Evolutionary conservation across 1,284 basidiomycete genomes (phyloP).

Genomic region (Cryptococcus sp.): DNA sequence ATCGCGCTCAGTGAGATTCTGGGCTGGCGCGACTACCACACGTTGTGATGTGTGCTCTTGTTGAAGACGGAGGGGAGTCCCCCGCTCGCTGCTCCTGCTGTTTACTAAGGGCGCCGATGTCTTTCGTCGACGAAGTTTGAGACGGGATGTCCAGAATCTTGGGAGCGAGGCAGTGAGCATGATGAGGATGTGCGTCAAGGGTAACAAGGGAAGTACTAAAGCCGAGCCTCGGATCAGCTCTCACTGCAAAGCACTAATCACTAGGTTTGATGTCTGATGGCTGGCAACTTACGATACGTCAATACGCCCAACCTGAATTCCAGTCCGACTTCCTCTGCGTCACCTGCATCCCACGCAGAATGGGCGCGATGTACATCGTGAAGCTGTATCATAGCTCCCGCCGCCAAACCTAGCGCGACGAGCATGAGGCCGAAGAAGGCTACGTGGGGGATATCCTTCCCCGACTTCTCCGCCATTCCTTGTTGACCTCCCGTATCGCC

Average conservation of each 20-base stretch:
- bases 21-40: too few species aligned
- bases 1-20: too few species aligned
- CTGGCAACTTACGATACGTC: conserved; percentile 25
- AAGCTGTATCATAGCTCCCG: conserved; percentile 10
- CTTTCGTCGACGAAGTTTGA: neutral
- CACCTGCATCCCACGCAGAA: conserved; percentile 10
- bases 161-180: conserved; percentile 4
- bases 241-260: neutral
- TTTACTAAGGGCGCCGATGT: too few species aligned
- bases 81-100: too few species aligned
- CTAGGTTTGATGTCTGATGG: too few species aligned
- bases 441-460: conserved; percentile 2
- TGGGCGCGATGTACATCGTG: conserved; percentile 11
- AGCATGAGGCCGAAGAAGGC: conserved; percentile 13
- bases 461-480: neutral
- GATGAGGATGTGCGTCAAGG: conserved; percentile 10
- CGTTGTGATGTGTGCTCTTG: neutral
- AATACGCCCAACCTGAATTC: conserved; percentile 9
- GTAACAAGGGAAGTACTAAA: conserved; percentile 11
- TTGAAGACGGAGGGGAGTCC: neutral
- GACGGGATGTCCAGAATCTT: neutral
- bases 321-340: conserved; percentile 16
- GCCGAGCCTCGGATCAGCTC: neutral
- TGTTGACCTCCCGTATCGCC: neutral
- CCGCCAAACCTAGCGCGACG: conserved; percentile 6